Evolutionary conservation across 768 basidiomycete species (phyloP).

Genomic region (Mycena maculata): DNA sequence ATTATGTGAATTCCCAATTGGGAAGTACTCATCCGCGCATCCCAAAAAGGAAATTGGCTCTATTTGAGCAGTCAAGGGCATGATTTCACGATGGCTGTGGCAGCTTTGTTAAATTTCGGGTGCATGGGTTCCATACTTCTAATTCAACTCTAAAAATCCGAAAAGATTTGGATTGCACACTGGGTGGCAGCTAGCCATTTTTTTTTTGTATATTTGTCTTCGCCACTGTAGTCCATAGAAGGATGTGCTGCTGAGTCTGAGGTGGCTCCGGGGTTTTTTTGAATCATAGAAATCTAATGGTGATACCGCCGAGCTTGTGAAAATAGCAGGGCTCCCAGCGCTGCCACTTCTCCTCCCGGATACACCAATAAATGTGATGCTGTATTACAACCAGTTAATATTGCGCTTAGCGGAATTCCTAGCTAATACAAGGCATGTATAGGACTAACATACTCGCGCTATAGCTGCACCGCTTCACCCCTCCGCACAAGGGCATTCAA

Average conservation of each 20-base stretch:
- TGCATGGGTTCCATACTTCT: not conserved
- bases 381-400: not conserved
- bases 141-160: not conserved
- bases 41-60: not conserved
- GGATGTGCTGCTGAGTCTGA: not conserved
- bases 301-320: not conserved
- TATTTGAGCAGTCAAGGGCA: not conserved
- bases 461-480: no score
- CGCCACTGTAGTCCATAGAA: not conserved
- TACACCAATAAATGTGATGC: no score
- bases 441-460: no score
- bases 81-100: no score
- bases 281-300: not conserved
- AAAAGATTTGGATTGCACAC: not conserved
- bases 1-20: not conserved
- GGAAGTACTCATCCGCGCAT: not conserved
- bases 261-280: not conserved
- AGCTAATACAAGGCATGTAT: not conserved
- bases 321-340: not conserved
- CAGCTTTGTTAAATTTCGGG: no score
- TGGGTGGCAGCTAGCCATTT: not conserved
- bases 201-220: not conserved
- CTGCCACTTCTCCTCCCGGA: no score
- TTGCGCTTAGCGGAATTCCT: not conserved
- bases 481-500: no score